Evolutionary conservation across 192 early-diverging fungal species (phyloP).

Genomic region (Chytriomyces confervae): DNA sequence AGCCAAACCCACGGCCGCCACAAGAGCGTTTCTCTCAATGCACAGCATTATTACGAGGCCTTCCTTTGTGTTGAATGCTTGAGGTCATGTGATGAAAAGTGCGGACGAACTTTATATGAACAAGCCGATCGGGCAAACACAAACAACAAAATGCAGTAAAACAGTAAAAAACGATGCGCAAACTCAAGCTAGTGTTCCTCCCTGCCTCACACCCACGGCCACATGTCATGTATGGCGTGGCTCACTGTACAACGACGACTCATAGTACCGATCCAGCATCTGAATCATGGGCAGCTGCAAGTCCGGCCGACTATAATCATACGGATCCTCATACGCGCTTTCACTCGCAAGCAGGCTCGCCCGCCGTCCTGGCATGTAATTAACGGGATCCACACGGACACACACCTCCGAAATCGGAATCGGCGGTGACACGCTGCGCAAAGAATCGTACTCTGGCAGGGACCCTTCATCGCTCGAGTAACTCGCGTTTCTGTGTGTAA

Average conservation of each 20-base stretch:
- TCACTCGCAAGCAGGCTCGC: background rate
- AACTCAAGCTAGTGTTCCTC: background rate
- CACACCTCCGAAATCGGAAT: background rate
- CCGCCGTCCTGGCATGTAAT: background rate
- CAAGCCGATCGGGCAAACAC: no score
- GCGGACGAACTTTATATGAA: background rate
- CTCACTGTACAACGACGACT: background rate
- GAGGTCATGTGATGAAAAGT: background rate
- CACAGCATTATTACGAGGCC: constrained; percentile 96
- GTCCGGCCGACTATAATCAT: background rate
- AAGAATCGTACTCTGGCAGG: background rate
- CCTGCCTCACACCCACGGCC: background rate
- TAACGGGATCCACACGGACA: background rate
- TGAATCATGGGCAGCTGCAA: background rate
- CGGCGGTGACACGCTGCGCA: background rate
- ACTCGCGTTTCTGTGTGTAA: background rate
- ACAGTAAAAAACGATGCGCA: background rate
- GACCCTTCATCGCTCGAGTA: background rate
- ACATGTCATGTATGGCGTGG: background rate
- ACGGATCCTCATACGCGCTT: background rate
- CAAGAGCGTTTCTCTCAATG: constrained; percentile 93
- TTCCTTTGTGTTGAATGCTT: constrained; percentile 46
- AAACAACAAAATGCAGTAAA: background rate
- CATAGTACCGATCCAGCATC: background rate
- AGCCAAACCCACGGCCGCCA: constrained; percentile 91